A percentile compares a stretch with the other conserved stretches of the same genome.
phyloP scores from a whole-genome alignment of 2,329 filamentous ascomycete genomes.

The Paracoccidioides lutzii region DNA sequence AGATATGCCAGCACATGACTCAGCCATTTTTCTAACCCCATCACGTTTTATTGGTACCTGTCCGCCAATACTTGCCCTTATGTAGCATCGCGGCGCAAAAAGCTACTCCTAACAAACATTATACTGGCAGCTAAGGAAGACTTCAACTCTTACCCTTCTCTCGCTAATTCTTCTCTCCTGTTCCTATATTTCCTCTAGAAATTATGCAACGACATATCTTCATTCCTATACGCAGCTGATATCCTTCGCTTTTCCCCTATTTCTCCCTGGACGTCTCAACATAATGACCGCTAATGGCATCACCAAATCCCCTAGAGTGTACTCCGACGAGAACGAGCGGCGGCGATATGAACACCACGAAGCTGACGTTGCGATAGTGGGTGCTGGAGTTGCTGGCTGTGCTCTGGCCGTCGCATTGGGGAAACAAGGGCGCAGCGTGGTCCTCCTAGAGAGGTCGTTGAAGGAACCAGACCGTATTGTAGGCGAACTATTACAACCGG shows the following conservation, averaged over 20 bases:
- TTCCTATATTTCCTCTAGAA: not conserved
- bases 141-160: not conserved
- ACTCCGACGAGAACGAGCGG: constrained; percentile 24
- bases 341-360: constrained; percentile 45
- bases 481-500: constrained; percentile 86
- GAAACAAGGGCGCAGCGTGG: constrained; percentile 78
- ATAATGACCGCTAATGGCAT: not conserved
- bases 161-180: not conserved
- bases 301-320: not conserved
- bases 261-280: not conserved
- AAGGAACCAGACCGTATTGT: constrained; percentile 93
- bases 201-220: not conserved
- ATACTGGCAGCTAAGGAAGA: not conserved
- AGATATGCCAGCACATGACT: too few relatives aligned
- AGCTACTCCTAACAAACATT: too few relatives aligned
- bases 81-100: too few relatives aligned
- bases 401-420: constrained; percentile 73
- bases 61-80: too few relatives aligned
- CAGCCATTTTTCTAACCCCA: too few relatives aligned
- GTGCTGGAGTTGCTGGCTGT: constrained; percentile 81
- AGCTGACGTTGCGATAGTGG: constrained; percentile 78
- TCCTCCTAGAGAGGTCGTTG: constrained; percentile 77
- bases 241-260: not conserved
- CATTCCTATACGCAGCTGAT: not conserved
- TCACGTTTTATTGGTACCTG: too few relatives aligned